Conservation (phyloP, 2,329 filamentous ascomycete species). For the Penicillium sp. region DNA sequence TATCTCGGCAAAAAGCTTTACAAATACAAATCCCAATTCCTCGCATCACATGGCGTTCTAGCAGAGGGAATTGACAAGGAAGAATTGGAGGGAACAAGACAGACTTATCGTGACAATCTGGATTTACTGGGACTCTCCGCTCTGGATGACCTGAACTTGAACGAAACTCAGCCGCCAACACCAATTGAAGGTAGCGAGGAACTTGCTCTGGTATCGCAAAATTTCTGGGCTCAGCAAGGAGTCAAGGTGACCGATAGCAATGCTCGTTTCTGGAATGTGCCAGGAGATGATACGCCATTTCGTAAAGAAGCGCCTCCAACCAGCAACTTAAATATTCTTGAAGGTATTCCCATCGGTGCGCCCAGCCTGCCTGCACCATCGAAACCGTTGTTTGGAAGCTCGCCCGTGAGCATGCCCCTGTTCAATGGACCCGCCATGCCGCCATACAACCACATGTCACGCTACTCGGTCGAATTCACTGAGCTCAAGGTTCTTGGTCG, state of each 20-base stretch:
- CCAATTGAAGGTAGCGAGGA: slow-evolving; percentile 33
- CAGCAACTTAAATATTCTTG: slow-evolving; percentile 28
- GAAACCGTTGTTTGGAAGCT: slow-evolving; percentile 37
- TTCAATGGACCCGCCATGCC: slow-evolving; percentile 34
- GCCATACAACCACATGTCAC: slow-evolving; percentile 42
- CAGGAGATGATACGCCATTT: slow-evolving; percentile 19
- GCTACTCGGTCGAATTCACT: slow-evolving; percentile 59
- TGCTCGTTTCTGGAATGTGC: slow-evolving; percentile 22
- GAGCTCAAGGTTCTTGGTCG: slow-evolving; percentile 65
- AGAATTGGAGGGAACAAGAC: slow-evolving; percentile 42
- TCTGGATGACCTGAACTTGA: slow-evolving; percentile 44
- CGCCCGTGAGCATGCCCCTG: slow-evolving; percentile 41
- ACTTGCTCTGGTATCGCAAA: slow-evolving; percentile 31
- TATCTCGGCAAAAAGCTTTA: slow-evolving; percentile 52
- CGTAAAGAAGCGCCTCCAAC: slow-evolving; percentile 27
- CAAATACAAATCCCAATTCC: slow-evolving; percentile 49
- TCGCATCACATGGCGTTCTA: slow-evolving; percentile 51
- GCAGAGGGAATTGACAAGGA: slow-evolving; percentile 49
- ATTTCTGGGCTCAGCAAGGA: slow-evolving; percentile 18
- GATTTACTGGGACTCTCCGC: slow-evolving; percentile 48
- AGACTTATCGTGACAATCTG: slow-evolving; percentile 52
- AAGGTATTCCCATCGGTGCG: slow-evolving; percentile 34
- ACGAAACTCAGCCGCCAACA: slow-evolving; percentile 26
- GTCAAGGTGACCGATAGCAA: slow-evolving; percentile 24
- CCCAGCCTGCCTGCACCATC: slow-evolving; percentile 32